Conservation (phyloP, 139 green algal genomes). For the Trebouxia sp. region DNA sequence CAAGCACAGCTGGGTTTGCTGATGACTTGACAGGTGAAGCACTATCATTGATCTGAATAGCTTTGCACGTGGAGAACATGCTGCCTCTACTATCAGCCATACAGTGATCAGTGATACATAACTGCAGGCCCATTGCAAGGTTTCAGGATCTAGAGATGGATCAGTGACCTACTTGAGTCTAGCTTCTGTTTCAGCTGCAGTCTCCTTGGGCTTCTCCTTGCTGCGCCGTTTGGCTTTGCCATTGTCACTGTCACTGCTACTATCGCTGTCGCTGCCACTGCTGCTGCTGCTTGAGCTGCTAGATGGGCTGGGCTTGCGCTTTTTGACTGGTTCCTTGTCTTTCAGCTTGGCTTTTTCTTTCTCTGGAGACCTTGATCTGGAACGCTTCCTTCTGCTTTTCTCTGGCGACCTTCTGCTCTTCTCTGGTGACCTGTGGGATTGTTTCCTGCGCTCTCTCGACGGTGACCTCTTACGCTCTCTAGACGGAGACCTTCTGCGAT, state of each 20-base stretch:
- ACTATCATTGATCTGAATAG: background rate
- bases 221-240: background rate
- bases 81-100: background rate
- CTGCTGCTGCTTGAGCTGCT: conserved; percentile 27
- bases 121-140: background rate
- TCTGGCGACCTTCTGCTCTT: background rate
- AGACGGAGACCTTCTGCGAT: background rate
- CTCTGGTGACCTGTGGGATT: background rate
- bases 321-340: background rate
- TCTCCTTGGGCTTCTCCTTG: background rate
- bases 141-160: background rate
- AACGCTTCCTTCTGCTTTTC: background rate
- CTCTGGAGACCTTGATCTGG: background rate
- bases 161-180: background rate
- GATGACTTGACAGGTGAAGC: background rate
- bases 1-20: background rate
- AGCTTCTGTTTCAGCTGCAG: background rate
- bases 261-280: conserved; percentile 7
- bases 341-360: background rate
- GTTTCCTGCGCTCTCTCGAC: background rate
- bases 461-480: background rate
- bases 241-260: conserved; percentile 9
- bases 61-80: too few relatives aligned
- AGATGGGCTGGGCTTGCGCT: background rate
- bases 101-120: background rate